A percentile compares a stretch with the other conserved stretches of the same genome.
These are phyloP conservation scores for Heliosperma pusillum DNA, from an alignment of 148 eudicot genomes.

Conservation along the genomic window DNA sequence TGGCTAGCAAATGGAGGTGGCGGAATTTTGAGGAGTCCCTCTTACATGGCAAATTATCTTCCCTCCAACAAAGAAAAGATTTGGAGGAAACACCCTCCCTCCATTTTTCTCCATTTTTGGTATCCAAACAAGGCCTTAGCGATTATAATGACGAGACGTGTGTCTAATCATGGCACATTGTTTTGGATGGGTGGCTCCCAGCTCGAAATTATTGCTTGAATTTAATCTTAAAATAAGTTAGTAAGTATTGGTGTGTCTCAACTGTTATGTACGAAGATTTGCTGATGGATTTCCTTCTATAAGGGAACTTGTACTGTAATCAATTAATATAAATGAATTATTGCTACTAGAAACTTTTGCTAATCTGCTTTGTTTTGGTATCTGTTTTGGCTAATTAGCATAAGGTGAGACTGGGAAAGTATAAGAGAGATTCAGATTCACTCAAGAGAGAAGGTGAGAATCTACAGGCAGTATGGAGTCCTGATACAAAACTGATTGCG, in stretches of 20 bases:
- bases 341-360: neutral
- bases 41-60: too few species aligned
- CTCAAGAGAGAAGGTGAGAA: slow-evolving; percentile 79
- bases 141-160: neutral
- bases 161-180: neutral
- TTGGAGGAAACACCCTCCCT: too few species aligned
- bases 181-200: neutral
- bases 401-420: slow-evolving; percentile 80
- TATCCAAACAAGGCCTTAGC: too few species aligned
- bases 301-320: neutral
- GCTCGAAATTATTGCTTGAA: neutral
- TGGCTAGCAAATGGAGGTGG: too few species aligned
- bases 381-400: slow-evolving; percentile 43
- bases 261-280: neutral
- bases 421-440: slow-evolving; percentile 65
- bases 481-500: slow-evolving; percentile 73
- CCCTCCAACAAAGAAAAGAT: too few species aligned
- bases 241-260: neutral
- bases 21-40: too few species aligned
- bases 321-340: neutral
- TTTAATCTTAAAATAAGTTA: neutral
- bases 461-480: slow-evolving; percentile 86
- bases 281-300: neutral
- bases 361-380: slow-evolving; percentile 8
- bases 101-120: too few species aligned